phyloP scores from a whole-genome alignment of 768 basidiomycete genomes.

The Mycena albidolilacea region DNA sequence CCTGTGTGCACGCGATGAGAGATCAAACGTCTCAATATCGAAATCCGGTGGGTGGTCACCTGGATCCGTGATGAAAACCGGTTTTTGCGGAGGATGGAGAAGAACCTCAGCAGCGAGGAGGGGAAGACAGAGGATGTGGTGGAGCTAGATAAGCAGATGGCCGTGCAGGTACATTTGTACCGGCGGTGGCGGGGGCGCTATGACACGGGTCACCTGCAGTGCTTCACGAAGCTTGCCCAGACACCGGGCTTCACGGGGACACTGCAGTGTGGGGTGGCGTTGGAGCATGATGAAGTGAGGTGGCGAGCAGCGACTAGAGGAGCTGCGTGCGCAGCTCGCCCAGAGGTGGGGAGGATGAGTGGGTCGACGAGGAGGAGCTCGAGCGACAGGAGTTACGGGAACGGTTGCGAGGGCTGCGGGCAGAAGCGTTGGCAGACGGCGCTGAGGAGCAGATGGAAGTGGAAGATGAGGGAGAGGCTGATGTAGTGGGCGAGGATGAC shows the following conservation, averaged over 20 bases:
- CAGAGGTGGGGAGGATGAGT: background rate
- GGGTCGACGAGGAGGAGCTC: too few species aligned
- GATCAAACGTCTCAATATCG: slow-evolving; percentile 37
- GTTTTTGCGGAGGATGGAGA: background rate
- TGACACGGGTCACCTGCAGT: slow-evolving; percentile 23
- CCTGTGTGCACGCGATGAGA: too few species aligned
- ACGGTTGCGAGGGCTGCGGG: background rate
- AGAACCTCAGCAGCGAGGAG: too few species aligned
- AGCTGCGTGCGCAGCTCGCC: background rate
- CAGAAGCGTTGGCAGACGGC: background rate
- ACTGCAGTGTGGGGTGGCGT: background rate
- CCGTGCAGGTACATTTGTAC: too few species aligned
- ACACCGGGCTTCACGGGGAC: slow-evolving; percentile 21
- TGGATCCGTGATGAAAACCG: too few species aligned
- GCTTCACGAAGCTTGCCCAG: slow-evolving; percentile 6
- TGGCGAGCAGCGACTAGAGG: too few species aligned
- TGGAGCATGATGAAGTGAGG: background rate
- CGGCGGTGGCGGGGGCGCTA: too few species aligned
- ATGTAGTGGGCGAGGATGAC: too few species aligned
- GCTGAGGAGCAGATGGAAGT: background rate
- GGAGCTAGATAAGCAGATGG: background rate
- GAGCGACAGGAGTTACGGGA: too few species aligned
- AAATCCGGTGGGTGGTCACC: too few species aligned
- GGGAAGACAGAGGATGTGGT: slow-evolving; percentile 1
- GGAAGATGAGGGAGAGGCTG: too few species aligned